Evolutionary conservation across 179 eudicot genomes (phyloP).

Genomic region (Camellia oleifera): DNA sequence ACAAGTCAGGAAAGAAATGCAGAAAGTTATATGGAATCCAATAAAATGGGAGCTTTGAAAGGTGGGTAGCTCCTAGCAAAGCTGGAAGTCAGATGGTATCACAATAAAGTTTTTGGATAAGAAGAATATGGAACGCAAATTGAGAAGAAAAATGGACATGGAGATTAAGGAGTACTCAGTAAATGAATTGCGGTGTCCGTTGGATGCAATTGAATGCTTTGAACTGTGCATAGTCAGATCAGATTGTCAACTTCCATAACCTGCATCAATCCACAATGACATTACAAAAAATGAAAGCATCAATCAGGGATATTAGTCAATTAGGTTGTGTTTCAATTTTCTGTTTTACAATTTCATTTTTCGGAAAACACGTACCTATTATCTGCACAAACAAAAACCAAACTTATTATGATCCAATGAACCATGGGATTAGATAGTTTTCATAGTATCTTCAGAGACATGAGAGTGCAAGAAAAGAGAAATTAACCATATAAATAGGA

Average conservation of each 20-base stretch:
- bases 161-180: background rate
- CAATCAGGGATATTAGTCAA: background rate
- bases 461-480: background rate
- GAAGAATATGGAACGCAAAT: background rate
- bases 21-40: background rate
- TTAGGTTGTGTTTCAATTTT: no score
- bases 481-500: background rate
- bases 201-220: no score
- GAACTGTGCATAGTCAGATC: background rate
- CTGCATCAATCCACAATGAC: background rate
- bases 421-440: background rate
- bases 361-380: background rate
- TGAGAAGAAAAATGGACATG: background rate
- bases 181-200: background rate
- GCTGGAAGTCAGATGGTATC: background rate
- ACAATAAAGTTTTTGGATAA: background rate
- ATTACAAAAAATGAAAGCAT: background rate
- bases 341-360: no score
- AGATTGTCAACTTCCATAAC: background rate
- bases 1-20: background rate
- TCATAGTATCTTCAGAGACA: background rate
- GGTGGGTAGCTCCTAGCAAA: constrained; percentile 6
- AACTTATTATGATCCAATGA: background rate
- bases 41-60: background rate
- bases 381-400: background rate